Evolutionary conservation across 352 stramenopile genomes (phyloP).

Genomic region (Phytopythium kandeliae): DNA sequence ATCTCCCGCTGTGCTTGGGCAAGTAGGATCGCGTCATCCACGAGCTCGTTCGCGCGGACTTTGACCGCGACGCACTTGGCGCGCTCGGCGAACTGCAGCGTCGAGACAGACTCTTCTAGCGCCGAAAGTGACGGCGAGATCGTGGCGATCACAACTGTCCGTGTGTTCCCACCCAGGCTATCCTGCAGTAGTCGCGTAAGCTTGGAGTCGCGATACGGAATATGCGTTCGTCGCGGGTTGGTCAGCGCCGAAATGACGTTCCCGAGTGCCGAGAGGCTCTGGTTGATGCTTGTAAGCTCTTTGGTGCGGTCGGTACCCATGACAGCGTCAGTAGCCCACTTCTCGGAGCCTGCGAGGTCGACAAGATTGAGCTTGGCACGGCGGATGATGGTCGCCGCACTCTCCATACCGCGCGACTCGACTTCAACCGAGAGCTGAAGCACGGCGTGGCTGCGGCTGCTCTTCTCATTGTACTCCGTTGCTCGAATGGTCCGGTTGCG

Average conservation of each 20-base stretch:
- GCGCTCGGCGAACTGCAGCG: slow-evolving; percentile 85
- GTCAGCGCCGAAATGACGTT: slow-evolving; percentile 86
- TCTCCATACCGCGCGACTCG: slow-evolving; percentile 60
- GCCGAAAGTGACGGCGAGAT: slow-evolving; percentile 71
- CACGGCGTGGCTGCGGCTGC: slow-evolving; percentile 82
- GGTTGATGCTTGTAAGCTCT: slow-evolving; percentile 92
- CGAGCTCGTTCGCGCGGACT: slow-evolving; percentile 76
- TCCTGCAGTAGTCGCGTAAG: slow-evolving; percentile 93
- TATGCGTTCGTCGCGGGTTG: slow-evolving; percentile 64
- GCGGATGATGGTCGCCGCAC: slow-evolving; percentile 66
- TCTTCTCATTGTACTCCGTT: slow-evolving; percentile 85
- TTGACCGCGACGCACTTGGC: slow-evolving; percentile 73
- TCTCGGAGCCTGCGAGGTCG: slow-evolving; percentile 90
- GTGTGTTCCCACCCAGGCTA: slow-evolving; percentile 81
- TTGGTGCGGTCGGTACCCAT: slow-evolving; percentile 68
- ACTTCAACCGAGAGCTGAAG: slow-evolving; percentile 81
- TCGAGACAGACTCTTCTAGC: slow-evolving; percentile 89
- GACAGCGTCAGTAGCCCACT: slow-evolving; percentile 76
- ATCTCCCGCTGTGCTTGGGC: slow-evolving; percentile 68
- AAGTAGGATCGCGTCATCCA: slow-evolving; percentile 74
- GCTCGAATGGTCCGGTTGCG: slow-evolving; percentile 85
- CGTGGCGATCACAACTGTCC: slow-evolving; percentile 88
- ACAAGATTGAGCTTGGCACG: slow-evolving; percentile 88
- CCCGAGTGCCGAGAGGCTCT: slow-evolving; percentile 86
- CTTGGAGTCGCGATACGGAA: slow-evolving; percentile 97